These are phyloP conservation scores for Sarocladium brachiariae DNA, from an alignment of 2,329 filamentous ascomycete species.

Conservation along the genomic window DNA sequence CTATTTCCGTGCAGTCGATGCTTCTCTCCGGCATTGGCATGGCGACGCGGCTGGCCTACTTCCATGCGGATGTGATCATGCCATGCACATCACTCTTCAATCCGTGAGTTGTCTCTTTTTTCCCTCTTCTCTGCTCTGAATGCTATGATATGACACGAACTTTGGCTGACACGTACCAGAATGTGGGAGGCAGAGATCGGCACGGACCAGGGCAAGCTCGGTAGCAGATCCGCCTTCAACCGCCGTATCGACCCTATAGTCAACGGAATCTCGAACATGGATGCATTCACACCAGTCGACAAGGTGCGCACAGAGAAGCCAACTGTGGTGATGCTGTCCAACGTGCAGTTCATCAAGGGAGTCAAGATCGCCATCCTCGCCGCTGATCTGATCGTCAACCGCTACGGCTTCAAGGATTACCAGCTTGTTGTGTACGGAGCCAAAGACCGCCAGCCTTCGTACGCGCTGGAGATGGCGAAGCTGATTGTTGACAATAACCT, in stretches of 20 bases:
- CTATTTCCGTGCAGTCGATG: constrained; percentile 41
- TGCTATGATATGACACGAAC: too few relatives aligned
- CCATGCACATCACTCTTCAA: constrained; percentile 56
- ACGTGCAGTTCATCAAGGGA: constrained; percentile 54
- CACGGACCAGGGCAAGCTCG: constrained; percentile 47
- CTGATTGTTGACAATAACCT: constrained; percentile 50
- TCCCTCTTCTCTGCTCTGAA: too few relatives aligned
- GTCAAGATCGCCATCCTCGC: constrained; percentile 58
- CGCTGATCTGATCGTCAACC: constrained; percentile 58
- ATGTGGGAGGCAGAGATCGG: constrained; percentile 58
- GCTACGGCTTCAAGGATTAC: constrained; percentile 60
- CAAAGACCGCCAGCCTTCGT: constrained; percentile 55
- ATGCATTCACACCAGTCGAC: constrained; percentile 53
- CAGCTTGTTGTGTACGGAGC: constrained; percentile 56
- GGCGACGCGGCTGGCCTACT: constrained; percentile 36
- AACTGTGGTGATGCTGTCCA: constrained; percentile 59
- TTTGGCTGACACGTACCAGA: not conserved
- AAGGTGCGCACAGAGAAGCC: constrained; percentile 51
- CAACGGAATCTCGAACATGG: constrained; percentile 59
- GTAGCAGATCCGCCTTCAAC: constrained; percentile 49
- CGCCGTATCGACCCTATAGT: constrained; percentile 59
- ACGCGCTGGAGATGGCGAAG: constrained; percentile 52
- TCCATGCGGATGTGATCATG: constrained; percentile 53
- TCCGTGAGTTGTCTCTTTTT: constrained; percentile 28
- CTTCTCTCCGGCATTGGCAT: constrained; percentile 40